These are phyloP conservation scores for Groenewaldozyma sp. DNA, from an alignment of 1,139 yeast genomes.

Conservation along the genomic window DNA sequence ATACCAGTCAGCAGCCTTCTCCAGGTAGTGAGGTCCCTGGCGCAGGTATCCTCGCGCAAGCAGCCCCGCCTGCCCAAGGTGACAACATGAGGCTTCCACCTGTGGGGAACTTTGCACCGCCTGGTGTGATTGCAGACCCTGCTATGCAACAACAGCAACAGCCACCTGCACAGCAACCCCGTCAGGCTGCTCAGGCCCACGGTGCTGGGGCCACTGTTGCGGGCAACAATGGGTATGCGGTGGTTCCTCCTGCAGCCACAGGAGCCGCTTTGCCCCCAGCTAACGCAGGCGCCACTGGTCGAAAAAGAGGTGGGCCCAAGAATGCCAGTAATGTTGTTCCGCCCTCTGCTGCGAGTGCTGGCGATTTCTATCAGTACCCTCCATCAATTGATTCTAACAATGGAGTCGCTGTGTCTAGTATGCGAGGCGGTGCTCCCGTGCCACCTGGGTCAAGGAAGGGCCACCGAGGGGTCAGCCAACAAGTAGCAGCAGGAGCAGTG, in stretches of 20 bases:
- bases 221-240: constrained; percentile 1
- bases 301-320: constrained; percentile 9
- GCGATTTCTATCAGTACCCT: constrained; percentile 9
- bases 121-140: constrained; percentile 21
- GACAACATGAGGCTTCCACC: constrained; percentile 65
- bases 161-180: constrained; percentile 2
- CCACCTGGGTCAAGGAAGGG: constrained; percentile 4
- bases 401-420: constrained; percentile 31
- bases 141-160: constrained; percentile 1
- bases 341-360: neutral
- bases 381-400: constrained; percentile 20
- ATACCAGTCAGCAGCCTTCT: constrained; percentile 43
- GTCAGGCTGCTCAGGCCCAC: neutral
- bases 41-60: constrained; percentile 4
- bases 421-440: constrained; percentile 22
- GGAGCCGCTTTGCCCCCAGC: constrained; percentile 6
- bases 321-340: constrained; percentile 4
- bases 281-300: constrained; percentile 10
- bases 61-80: constrained; percentile 9
- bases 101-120: constrained; percentile 91
- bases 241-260: neutral
- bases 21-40: constrained; percentile 11
- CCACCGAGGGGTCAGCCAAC: constrained; percentile 30
- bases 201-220: neutral
- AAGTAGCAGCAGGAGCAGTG: constrained; percentile 23